Evolutionary conservation across 177 flowering plant genomes (phyloP), one percentile per base, ranked within the genome.

Genomic region (Vitis hybrid): DNA sequence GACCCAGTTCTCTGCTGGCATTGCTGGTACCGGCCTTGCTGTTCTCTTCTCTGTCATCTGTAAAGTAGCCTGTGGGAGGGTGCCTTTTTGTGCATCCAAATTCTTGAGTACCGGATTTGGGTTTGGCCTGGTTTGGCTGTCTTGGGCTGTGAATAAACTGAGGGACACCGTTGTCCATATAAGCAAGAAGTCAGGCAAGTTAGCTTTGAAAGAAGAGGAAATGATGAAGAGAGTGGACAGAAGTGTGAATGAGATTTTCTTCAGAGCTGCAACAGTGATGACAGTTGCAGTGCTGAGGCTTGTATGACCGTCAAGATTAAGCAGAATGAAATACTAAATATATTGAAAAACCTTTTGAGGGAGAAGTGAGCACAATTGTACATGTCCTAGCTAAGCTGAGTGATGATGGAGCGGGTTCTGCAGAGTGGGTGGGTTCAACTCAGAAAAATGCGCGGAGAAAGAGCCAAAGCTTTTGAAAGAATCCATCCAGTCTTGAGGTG

Each of bases 11-110:
- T 88, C 99, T 17, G 88, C 89, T 68, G 85, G 90, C 73, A 88
- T 92, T 65, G 97, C 99, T 9, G 99, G 99, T 56, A 87, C 97
- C 14, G 97, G 97, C 61, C 77, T 91, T 70, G 97, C 92, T 60
- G 87, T 92, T 56, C 77, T 92, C 52, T 84, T 92, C 72, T 87
- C 89, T 8, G 82, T 89, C 0, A 10, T 84, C 53, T 82, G 79
- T 56, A 85, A 87, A 74, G 71, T 84, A 41, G 84, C 79, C 11
- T 80, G 76, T 57, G 83, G 85, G 27, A 80, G 84, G 66, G 84
- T 79, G 5, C 85, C 93, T 18, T 79, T 92, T 49, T 84, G 86
- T 68, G 76, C 88, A 13, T 79, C 89, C 4, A 90, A 81, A 73
- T 52, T 89, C 67, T 65, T 89, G 52, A 88, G 74, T 74, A 80